phyloP scores from a whole-genome alignment of 2,329 filamentous ascomycete genomes.

The Aspergillus sp. region DNA sequence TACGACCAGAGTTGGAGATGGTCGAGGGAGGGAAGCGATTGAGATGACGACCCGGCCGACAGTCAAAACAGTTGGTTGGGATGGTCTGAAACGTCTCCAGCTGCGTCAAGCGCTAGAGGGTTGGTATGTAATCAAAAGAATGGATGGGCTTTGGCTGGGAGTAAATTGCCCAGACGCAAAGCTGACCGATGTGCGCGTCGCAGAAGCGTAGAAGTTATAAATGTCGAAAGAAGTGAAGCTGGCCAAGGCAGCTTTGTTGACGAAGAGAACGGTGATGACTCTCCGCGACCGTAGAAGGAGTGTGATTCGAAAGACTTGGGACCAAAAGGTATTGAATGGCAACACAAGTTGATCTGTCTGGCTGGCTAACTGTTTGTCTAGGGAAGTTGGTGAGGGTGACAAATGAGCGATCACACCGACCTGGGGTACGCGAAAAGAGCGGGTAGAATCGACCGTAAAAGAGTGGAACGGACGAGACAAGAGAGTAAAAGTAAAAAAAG shows the following conservation, averaged over 20 bases:
- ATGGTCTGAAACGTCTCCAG: slow-evolving; percentile 28
- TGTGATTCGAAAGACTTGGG: slow-evolving; percentile 7
- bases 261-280: slow-evolving; percentile 18
- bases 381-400: slow-evolving; percentile 21
- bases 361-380: background rate
- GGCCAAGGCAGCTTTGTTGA: slow-evolving; percentile 38
- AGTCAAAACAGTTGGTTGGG: slow-evolving; percentile 22
- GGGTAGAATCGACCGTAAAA: slow-evolving; percentile 49
- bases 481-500: slow-evolving; percentile 32
- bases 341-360: slow-evolving; percentile 1
- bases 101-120: slow-evolving; percentile 39
- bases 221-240: slow-evolving; percentile 24
- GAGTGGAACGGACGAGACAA: slow-evolving; percentile 52
- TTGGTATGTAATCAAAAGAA: slow-evolving; percentile 24
- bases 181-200: slow-evolving; percentile 32
- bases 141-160: slow-evolving; percentile 27
- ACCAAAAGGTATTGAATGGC: slow-evolving; percentile 18
- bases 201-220: slow-evolving; percentile 34
- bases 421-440: slow-evolving; percentile 36
- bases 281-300: slow-evolving; percentile 18
- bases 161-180: slow-evolving; percentile 25
- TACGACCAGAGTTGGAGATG: slow-evolving; percentile 15
- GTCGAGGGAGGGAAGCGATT: slow-evolving; percentile 18
- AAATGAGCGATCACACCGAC: slow-evolving; percentile 23
- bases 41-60: slow-evolving; percentile 37